Evolutionary conservation across 306 rosid species (phyloP), one percentile per base, ranked within the genome.

Genomic region (Quercus berberidifolia): DNA sequence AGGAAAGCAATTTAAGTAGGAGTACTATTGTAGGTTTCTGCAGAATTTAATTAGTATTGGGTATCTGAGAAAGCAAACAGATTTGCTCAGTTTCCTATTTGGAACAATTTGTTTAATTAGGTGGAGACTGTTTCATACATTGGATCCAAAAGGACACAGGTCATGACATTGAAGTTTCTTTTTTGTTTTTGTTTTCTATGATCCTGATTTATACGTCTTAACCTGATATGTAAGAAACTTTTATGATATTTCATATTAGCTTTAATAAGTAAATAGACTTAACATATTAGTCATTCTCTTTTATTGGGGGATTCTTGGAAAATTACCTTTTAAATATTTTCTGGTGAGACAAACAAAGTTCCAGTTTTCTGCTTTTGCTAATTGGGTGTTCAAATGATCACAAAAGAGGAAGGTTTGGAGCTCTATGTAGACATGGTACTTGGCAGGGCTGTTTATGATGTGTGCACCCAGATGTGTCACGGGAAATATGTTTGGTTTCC

Each of bases 401-500:
- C 99, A 0, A 93, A 80, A 80, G 96, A 93, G 84, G 99, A 95
- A 82, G 93, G 96, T 4, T 87, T 96, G 89, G 96, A 70, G 88
- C 82, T 96, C 64, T 96, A 89, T 70, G 98, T 93, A 84, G 99
- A 96, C 91, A 90, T 96, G 99, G 31, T 90, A 54, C 86, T 93
- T 78, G 99, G 99, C 75, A 89, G 99, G 85, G 38, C 83, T 77
- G 91, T 94, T 60, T 97, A 94, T 83, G 97, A 94, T 92, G 93
- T 94, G 98, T 82, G 98, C 54, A 12, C 98, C 54, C 97, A 92
- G 93, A 94, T 94, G 97, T 91, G 92, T 75, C 92, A 94, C 52
- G 76, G 98, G 97, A 12, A 94, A 92, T 79, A 92, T 94, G 94
- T 94, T 92, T 49, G 98, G 98, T 55, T 94, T 94, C 31, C 97